Evolutionary conservation across 2,329 filamentous ascomycete genomes (phyloP).

Genomic region (Trichoderma pleuroti): DNA sequence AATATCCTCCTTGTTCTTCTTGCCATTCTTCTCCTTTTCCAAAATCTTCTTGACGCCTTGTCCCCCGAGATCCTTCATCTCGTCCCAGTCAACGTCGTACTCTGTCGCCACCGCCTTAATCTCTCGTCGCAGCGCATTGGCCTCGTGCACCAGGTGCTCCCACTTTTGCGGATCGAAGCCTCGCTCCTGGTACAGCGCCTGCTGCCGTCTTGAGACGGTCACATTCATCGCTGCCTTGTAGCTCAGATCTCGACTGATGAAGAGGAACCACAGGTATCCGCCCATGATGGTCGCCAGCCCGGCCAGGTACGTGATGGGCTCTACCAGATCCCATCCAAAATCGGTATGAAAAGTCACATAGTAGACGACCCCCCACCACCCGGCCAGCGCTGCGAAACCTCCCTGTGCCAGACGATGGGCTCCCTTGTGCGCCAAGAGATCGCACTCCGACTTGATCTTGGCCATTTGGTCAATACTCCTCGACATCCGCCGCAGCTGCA

Average conservation of each 20-base stretch:
- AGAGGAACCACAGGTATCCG: slow-evolving; percentile 91
- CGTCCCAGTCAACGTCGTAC: slow-evolving; percentile 89
- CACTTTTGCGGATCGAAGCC: slow-evolving; percentile 75
- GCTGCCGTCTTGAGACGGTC: slow-evolving; percentile 75
- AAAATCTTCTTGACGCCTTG: slow-evolving; percentile 59
- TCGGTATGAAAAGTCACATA: slow-evolving; percentile 68
- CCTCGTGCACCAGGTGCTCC: slow-evolving; percentile 76
- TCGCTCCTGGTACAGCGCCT: slow-evolving; percentile 67
- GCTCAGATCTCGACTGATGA: slow-evolving; percentile 83
- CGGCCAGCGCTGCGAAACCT: slow-evolving; percentile 68
- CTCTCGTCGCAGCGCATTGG: slow-evolving; percentile 71
- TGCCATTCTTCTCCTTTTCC: slow-evolving; percentile 48
- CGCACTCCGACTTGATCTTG: slow-evolving; percentile 76
- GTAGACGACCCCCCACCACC: slow-evolving; percentile 83
- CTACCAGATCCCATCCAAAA: slow-evolving; percentile 85
- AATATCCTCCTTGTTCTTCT: slow-evolving; percentile 31
- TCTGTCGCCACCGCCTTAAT: slow-evolving; percentile 77
- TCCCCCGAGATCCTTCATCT: slow-evolving; percentile 67
- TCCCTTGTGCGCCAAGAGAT: slow-evolving; percentile 68
- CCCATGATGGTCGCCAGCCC: slow-evolving; percentile 83
- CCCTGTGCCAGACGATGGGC: slow-evolving; percentile 77
- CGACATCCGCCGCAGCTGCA: slow-evolving; percentile 69
- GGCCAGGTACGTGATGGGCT: slow-evolving; percentile 85
- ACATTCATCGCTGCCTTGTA: slow-evolving; percentile 85
- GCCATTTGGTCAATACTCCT: slow-evolving; percentile 65